Evolutionary conservation across 768 basidiomycete species (phyloP).

Genomic region (Leccinum imitatum): DNA sequence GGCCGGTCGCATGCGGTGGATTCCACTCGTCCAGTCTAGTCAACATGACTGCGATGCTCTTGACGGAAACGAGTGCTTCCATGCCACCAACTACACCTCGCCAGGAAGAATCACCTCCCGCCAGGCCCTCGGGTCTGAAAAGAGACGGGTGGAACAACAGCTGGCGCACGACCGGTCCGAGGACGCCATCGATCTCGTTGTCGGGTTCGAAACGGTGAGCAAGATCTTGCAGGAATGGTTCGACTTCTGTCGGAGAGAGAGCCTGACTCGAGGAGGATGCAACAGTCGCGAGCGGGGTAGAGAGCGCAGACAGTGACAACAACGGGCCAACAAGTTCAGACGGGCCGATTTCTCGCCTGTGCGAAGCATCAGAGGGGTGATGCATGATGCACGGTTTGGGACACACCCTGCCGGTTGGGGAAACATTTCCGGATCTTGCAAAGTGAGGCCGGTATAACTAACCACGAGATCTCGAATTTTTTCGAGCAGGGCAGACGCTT

Average conservation of each 20-base stretch:
- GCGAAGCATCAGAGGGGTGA: slow-evolving; percentile 4
- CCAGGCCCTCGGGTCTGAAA: slow-evolving; percentile 64
- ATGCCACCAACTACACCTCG: slow-evolving; percentile 81
- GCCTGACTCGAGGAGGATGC: slow-evolving; percentile 44
- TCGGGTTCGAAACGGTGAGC: slow-evolving; percentile 77
- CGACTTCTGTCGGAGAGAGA: slow-evolving; percentile 67
- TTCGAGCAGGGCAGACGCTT: slow-evolving; percentile 64
- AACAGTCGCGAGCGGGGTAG: slow-evolving; percentile 57
- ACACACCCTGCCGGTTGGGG: slow-evolving; percentile 79
- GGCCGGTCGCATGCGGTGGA: slow-evolving; percentile 55
- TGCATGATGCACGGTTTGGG: not conserved
- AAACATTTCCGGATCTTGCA: slow-evolving; percentile 95
- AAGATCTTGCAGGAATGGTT: slow-evolving; percentile 82
- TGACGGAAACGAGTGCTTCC: slow-evolving; percentile 76
- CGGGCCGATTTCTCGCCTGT: slow-evolving; percentile 70
- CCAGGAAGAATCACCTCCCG: slow-evolving; percentile 79
- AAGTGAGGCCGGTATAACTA: slow-evolving; percentile 82
- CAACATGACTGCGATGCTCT: slow-evolving; percentile 80
- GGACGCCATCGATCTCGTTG: slow-evolving; percentile 71
- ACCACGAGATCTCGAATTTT: slow-evolving; percentile 81
- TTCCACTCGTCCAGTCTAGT: slow-evolving; percentile 75
- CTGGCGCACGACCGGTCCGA: slow-evolving; percentile 69
- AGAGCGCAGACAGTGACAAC: slow-evolving; percentile 67
- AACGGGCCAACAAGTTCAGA: slow-evolving; percentile 82
- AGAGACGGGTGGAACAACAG: slow-evolving; percentile 66